A percentile compares a stretch with the other conserved stretches of the same genome.
Evolutionary conservation across 176 grass and related monocot species (phyloP).

Genomic region (Rhipidocladum racemiflorum): DNA sequence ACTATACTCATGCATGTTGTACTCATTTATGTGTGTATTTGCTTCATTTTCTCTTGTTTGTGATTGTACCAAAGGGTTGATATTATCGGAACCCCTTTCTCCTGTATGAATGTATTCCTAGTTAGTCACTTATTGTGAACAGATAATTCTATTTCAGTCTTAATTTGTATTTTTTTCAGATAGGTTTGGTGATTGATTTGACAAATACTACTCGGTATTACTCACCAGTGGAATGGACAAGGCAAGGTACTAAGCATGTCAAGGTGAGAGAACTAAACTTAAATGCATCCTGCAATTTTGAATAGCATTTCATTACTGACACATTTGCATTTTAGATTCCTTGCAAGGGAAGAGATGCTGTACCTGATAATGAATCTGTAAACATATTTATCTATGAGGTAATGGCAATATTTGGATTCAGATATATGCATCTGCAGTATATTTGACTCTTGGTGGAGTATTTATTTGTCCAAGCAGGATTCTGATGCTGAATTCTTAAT

Average conservation of each 20-base stretch:
- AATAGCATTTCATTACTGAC: conserved; percentile 17
- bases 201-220: conserved; percentile 95
- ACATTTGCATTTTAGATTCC: conserved; percentile 58
- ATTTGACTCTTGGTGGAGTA: neutral
- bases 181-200: conserved; percentile 97
- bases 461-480: neutral
- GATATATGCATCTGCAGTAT: neutral
- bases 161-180: conserved; percentile 43
- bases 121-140: neutral
- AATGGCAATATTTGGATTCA: conserved; percentile 24
- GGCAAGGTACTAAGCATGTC: conserved; percentile 83
- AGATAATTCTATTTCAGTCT: neutral
- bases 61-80: neutral
- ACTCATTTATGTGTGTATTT: conserved; percentile 8
- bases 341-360: conserved; percentile 89
- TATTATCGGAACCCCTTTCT: neutral
- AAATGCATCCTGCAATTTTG: conserved; percentile 8
- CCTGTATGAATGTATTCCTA: neutral
- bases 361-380: conserved; percentile 91
- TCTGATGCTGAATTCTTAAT: neutral
- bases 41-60: neutral
- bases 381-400: conserved; percentile 85
- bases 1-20: neutral
- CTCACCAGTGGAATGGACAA: conserved; percentile 72
- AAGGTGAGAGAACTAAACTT: conserved; percentile 63